Conservation (phyloP, 1,284 basidiomycete species). For the Tranzscheliella williamsii region DNA sequence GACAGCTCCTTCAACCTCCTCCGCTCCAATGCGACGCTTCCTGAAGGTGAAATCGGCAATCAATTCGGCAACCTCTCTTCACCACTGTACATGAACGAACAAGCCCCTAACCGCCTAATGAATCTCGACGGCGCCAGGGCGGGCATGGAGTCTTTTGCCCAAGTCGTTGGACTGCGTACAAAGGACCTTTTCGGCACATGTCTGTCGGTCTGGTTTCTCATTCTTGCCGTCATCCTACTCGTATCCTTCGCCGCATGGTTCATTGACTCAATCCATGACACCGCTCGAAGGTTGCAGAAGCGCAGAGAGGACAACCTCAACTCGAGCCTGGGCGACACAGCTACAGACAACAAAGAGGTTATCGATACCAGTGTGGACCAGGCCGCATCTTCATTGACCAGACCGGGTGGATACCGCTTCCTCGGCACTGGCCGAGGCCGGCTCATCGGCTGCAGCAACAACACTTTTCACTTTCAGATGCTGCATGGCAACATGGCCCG, state of each 20-base stretch:
- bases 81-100: conserved; percentile 75
- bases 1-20: conserved; percentile 22
- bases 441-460: conserved; percentile 30
- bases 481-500: conserved; percentile 84
- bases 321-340: conserved; percentile 1
- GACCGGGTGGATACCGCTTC: conserved; percentile 31
- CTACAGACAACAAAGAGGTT: conserved; percentile 12
- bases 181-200: conserved; percentile 84
- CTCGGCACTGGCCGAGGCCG: conserved; percentile 12
- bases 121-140: conserved; percentile 61
- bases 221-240: conserved; percentile 73
- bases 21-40: conserved; percentile 35
- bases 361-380: conserved; percentile 12
- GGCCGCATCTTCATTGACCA: conserved; percentile 27
- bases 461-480: conserved; percentile 35
- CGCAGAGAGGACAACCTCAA: conserved; percentile 31
- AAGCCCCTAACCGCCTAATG: conserved; percentile 73
- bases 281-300: conserved; percentile 15
- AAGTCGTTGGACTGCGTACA: conserved; percentile 76
- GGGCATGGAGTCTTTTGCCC: conserved; percentile 79
- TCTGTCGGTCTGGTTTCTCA: conserved; percentile 77
- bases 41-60: conserved; percentile 33
- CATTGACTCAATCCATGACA: conserved; percentile 38
- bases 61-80: conserved; percentile 74
- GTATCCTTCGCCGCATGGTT: conserved; percentile 72